Conservation (phyloP, 106 monocot genomes). For the Dendrobium chrysotoxum region DNA sequence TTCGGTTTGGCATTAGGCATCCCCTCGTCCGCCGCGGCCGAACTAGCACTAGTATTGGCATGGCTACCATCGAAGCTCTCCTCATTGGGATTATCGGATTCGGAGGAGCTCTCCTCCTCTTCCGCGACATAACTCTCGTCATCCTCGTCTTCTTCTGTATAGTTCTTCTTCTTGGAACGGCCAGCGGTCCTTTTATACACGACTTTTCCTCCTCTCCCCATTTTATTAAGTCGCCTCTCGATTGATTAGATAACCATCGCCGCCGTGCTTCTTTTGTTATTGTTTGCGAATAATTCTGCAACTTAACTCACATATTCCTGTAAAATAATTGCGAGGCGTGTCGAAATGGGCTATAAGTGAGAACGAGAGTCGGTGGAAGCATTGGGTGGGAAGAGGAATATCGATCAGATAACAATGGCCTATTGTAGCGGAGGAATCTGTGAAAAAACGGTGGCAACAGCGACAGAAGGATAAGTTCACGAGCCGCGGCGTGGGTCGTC, state of each 20-base stretch:
- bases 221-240: slow-evolving; percentile 3
- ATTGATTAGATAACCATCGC: not conserved
- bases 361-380: not conserved
- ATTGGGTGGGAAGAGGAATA: not conserved
- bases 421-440: not conserved
- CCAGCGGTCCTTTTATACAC: slow-evolving; percentile 14
- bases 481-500: not conserved
- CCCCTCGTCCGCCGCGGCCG: slow-evolving; percentile 11
- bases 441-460: not conserved
- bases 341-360: not conserved
- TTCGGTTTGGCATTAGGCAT: not conserved
- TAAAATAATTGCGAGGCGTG: not conserved
- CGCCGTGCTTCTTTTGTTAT: not conserved
- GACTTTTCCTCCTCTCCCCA: slow-evolving; percentile 26
- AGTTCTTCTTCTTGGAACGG: slow-evolving; percentile 15
- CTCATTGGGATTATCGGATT: slow-evolving; percentile 21
- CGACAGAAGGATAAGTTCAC: not conserved
- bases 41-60: slow-evolving; percentile 2
- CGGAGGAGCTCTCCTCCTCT: slow-evolving; percentile 29
- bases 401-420: not conserved
- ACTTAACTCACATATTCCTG: not conserved
- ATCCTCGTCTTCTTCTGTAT: slow-evolving; percentile 25
- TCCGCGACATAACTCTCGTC: slow-evolving; percentile 42
- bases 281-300: not conserved
- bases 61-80: slow-evolving; percentile 29